These are phyloP conservation scores for Trapa incisa DNA, from an alignment of 345 rosid genomes.

Conservation along the genomic window DNA sequence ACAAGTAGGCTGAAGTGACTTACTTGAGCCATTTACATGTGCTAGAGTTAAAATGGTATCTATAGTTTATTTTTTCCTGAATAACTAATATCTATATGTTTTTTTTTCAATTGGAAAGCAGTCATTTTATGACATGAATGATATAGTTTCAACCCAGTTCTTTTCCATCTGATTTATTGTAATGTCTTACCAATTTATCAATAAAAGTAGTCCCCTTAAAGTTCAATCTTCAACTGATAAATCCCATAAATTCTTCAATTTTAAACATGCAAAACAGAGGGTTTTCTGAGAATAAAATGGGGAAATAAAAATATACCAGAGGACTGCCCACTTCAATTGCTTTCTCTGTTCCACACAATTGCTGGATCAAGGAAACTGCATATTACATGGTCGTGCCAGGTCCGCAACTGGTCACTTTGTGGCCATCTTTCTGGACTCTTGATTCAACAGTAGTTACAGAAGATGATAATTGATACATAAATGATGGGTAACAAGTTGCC, in stretches of 20 bases:
- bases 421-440: constrained; percentile 73
- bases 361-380: constrained; percentile 56
- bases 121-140: background rate
- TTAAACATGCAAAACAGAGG: background rate
- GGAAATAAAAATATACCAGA: constrained; percentile 29
- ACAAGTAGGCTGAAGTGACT: background rate
- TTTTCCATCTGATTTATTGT: background rate
- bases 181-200: background rate
- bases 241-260: background rate
- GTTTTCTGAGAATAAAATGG: background rate
- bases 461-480: constrained; percentile 67
- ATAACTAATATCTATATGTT: too few species aligned
- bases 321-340: constrained; percentile 60
- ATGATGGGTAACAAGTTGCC: constrained; percentile 85
- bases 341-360: constrained; percentile 65
- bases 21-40: background rate
- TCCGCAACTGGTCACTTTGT: constrained; percentile 66
- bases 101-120: background rate
- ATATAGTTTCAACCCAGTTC: background rate
- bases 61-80: background rate
- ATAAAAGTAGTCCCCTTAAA: too few species aligned
- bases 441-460: constrained; percentile 62
- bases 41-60: background rate
- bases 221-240: too few species aligned
- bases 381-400: constrained; percentile 92